Evolutionary conservation across 208 protist species (phyloP).

Genomic region (Crithidia expoeki): DNA sequence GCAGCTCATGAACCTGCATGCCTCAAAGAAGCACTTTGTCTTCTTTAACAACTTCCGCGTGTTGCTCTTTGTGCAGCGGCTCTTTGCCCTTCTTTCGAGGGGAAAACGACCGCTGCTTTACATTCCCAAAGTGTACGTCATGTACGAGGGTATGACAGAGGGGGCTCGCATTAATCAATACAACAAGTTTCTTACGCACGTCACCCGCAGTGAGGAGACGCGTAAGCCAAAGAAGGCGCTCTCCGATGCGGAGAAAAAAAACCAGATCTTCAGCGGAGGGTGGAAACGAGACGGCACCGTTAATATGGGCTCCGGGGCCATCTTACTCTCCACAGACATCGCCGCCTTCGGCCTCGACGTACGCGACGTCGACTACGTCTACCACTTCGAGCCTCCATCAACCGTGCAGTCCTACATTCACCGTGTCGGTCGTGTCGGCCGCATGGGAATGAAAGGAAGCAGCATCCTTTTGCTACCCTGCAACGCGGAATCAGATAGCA

Average conservation of each 20-base stretch:
- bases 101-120: constrained; percentile 62
- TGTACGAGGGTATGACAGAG: constrained; percentile 90
- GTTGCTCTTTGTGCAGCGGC: constrained; percentile 70
- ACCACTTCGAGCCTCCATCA: constrained; percentile 88
- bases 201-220: constrained; percentile 2
- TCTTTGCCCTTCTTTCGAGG: constrained; percentile 56
- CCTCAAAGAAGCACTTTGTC: constrained; percentile 92
- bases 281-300: constrained; percentile 75
- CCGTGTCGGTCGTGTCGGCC: constrained; percentile 87
- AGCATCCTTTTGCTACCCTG: constrained; percentile 84
- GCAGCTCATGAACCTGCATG: constrained; percentile 88
- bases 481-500: constrained; percentile 24
- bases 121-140: constrained; percentile 71
- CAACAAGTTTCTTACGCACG: constrained; percentile 82
- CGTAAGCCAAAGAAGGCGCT: constrained; percentile 41
- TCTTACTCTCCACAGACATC: constrained; percentile 91
- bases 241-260: constrained; percentile 73
- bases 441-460: constrained; percentile 89
- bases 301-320: constrained; percentile 70
- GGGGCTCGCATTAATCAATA: constrained; percentile 78
- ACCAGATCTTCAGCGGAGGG: constrained; percentile 76
- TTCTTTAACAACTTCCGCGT: constrained; percentile 88
- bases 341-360: constrained; percentile 91
- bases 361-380: constrained; percentile 92
- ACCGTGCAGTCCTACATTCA: constrained; percentile 87